phyloP scores from a whole-genome alignment of 106 monocot genomes.

The Apostasia ramifera region DNA sequence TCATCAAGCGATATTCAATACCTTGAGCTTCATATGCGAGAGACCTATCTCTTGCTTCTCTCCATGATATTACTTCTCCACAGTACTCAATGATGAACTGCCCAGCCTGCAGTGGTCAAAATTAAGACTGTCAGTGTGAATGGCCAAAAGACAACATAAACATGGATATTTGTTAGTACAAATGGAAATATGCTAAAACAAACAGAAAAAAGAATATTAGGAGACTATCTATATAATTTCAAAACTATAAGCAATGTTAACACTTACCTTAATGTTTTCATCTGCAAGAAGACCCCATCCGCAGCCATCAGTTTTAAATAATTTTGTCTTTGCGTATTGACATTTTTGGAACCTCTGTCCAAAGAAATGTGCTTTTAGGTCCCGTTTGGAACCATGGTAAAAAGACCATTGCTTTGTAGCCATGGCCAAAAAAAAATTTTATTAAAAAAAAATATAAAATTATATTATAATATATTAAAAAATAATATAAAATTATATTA shows the following conservation, averaged over 20 bases:
- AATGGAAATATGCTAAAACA: not conserved
- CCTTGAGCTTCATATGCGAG: conserved; percentile 83
- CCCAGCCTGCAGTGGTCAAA: conserved; percentile 48
- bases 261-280: conserved; percentile 67
- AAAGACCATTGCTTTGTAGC: too few species aligned
- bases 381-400: too few species aligned
- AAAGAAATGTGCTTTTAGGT: not conserved
- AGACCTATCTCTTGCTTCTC: conserved; percentile 69
- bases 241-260: not conserved
- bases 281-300: conserved; percentile 94
- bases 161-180: not conserved
- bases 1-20: conserved; percentile 8
- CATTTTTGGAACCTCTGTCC: conserved; percentile 92
- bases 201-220: not conserved
- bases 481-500: too few species aligned
- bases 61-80: conserved; percentile 96
- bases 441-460: too few species aligned
- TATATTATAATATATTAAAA: too few species aligned
- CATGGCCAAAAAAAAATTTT: too few species aligned
- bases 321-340: conserved; percentile 54
- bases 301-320: conserved; percentile 84
- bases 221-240: not conserved
- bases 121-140: not conserved
- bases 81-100: conserved; percentile 96
- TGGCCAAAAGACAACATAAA: not conserved